Conservation (phyloP, 2,329 filamentous ascomycete genomes). For the Penicillium sp. region DNA sequence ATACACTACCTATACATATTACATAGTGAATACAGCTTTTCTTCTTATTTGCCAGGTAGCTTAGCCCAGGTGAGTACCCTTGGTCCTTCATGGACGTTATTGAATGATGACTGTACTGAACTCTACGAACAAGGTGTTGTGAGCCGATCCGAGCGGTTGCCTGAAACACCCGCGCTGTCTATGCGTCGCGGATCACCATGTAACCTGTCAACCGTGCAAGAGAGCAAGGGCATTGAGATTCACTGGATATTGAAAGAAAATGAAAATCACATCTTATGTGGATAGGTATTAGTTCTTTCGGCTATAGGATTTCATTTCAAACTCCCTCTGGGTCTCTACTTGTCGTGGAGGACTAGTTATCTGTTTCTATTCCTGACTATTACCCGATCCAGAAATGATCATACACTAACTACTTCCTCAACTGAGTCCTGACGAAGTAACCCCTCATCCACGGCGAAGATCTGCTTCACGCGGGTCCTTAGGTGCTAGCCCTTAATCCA, state of each 20-base stretch:
- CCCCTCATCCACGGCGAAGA: neutral
- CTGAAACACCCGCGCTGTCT: slow-evolving; percentile 21
- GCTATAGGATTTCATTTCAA: no score
- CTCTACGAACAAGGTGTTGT: no score
- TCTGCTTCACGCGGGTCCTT: slow-evolving; percentile 3
- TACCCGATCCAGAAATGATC: neutral
- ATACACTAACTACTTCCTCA: neutral
- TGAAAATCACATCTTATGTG: neutral
- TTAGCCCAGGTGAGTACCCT: no score
- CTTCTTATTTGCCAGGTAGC: no score
- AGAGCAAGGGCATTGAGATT: neutral
- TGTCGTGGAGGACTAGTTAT: no score
- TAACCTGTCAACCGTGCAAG: slow-evolving; percentile 4
- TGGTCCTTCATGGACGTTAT: neutral
- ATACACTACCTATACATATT: no score
- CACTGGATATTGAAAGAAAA: neutral
- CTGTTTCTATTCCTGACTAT: neutral
- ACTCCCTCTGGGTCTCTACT: no score
- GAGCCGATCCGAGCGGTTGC: slow-evolving; percentile 11
- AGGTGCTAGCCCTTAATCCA: neutral
- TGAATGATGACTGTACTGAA: neutral
- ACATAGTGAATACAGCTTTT: no score
- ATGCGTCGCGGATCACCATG: slow-evolving; percentile 18
- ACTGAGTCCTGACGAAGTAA: neutral
- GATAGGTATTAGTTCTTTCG: neutral